phyloP scores from a whole-genome alignment of 1,139 yeast species.

The Lodderomyces oxycetoniae region DNA sequence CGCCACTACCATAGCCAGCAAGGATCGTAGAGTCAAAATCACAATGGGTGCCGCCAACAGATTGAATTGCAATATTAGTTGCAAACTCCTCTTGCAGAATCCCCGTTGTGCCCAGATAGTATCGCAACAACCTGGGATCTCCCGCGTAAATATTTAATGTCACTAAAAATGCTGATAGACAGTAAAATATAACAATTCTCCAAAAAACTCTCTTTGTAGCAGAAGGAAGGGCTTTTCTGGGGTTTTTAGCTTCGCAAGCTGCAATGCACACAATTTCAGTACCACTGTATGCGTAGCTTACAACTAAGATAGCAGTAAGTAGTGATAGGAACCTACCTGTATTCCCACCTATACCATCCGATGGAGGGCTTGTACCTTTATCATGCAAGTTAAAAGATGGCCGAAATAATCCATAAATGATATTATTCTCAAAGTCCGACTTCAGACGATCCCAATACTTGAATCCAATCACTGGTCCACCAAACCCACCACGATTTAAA shows the following conservation, averaged over 20 bases:
- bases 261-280: slow-evolving; percentile 81
- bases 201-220: slow-evolving; percentile 75
- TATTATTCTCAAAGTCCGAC: slow-evolving; percentile 44
- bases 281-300: slow-evolving; percentile 73
- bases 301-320: slow-evolving; percentile 57
- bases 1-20: slow-evolving; percentile 54
- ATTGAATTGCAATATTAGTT: slow-evolving; percentile 31
- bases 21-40: slow-evolving; percentile 27
- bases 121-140: slow-evolving; percentile 63
- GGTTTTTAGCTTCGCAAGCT: slow-evolving; percentile 81
- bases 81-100: slow-evolving; percentile 21
- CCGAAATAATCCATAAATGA: slow-evolving; percentile 68
- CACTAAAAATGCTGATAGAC: slow-evolving; percentile 66
- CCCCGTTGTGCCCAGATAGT: slow-evolving; percentile 37
- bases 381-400: slow-evolving; percentile 61
- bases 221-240: slow-evolving; percentile 70
- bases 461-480: slow-evolving; percentile 51
- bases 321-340: slow-evolving; percentile 63
- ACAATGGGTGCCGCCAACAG: slow-evolving; percentile 40
- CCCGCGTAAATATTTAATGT: slow-evolving; percentile 72
- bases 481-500: slow-evolving; percentile 50
- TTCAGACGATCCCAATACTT: slow-evolving; percentile 56
- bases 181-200: slow-evolving; percentile 64
- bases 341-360: slow-evolving; percentile 56
- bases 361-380: slow-evolving; percentile 40